These are phyloP conservation scores for Cladorrhinum sp. DNA, from an alignment of 2,329 filamentous ascomycete species.

Conservation along the genomic window DNA sequence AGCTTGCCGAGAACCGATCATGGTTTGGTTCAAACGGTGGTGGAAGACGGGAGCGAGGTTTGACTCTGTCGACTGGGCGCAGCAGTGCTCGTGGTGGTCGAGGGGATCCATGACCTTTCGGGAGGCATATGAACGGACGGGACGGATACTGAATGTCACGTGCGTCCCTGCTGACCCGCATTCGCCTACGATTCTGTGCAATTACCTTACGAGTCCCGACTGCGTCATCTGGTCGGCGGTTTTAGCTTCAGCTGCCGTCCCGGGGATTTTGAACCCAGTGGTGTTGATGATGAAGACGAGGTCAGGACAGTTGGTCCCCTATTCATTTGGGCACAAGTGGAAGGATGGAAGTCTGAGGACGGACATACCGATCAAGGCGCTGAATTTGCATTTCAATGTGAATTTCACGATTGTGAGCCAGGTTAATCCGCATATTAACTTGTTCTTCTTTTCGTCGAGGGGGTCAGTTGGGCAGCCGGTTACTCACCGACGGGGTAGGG, in stretches of 20 bases:
- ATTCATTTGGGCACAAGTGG: slow-evolving; percentile 98
- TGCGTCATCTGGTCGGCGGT: slow-evolving; percentile 99
- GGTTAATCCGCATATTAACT: slow-evolving; percentile 96
- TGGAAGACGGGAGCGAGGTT: slow-evolving; percentile 92
- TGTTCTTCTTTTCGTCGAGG: slow-evolving; percentile 96
- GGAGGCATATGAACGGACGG: slow-evolving; percentile 91
- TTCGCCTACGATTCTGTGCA: slow-evolving; percentile 85
- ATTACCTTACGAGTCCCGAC: slow-evolving; percentile 91
- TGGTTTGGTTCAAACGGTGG: slow-evolving; percentile 78
- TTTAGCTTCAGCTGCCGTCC: slow-evolving; percentile 89
- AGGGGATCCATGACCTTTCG: slow-evolving; percentile 88
- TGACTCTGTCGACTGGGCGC: slow-evolving; percentile 89
- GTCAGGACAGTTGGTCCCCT: slow-evolving; percentile 76
- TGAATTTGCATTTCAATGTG: slow-evolving; percentile 97
- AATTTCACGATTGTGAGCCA: slow-evolving; percentile 88
- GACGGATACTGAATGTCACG: slow-evolving; percentile 90
- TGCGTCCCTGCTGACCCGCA: slow-evolving; percentile 96
- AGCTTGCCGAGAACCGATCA: slow-evolving; percentile 75
- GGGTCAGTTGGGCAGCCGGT: slow-evolving; percentile 90
- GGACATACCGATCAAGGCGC: slow-evolving; percentile 88
- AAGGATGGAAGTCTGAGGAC: slow-evolving; percentile 94
- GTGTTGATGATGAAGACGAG: slow-evolving; percentile 87
- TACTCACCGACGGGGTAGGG: slow-evolving; percentile 86
- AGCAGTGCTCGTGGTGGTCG: slow-evolving; percentile 82
- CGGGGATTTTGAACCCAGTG: slow-evolving; percentile 91